A percentile compares a stretch with the other conserved stretches of the same genome.
These are phyloP conservation scores for Emiliania huxleyi DNA, from an alignment of 78 protist genomes.

Conservation along the genomic window DNA sequence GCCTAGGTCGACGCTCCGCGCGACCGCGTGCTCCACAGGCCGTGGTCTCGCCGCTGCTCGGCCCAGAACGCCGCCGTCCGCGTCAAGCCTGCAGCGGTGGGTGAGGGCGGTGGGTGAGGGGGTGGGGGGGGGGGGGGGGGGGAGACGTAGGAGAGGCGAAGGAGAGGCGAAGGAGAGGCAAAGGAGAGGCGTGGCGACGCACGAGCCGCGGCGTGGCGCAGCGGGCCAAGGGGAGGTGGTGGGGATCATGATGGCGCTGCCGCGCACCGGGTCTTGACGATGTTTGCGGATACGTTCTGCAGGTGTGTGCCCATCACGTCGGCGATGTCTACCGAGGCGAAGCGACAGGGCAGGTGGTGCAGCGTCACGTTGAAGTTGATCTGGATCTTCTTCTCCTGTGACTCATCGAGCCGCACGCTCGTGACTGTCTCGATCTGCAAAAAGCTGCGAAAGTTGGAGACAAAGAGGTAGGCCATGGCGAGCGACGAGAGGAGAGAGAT, in stretches of 20 bases:
- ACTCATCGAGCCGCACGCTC: neutral
- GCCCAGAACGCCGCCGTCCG: neutral
- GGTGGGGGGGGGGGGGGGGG: too few relatives aligned
- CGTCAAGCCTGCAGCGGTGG: neutral
- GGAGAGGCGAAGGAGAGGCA: too few relatives aligned
- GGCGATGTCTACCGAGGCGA: neutral
- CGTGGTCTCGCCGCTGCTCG: neutral
- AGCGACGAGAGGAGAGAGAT: neutral
- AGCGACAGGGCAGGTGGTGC: slow-evolving; percentile 1
- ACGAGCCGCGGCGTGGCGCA: too few relatives aligned
- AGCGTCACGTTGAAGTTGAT: slow-evolving; percentile 36
- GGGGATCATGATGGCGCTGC: too few relatives aligned
- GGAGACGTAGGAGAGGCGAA: too few relatives aligned
- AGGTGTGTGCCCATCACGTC: slow-evolving; percentile 30
- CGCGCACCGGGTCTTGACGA: neutral
- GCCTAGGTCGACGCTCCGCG: neutral
- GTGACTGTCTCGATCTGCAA: neutral
- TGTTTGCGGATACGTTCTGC: neutral
- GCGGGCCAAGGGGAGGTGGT: too few relatives aligned
- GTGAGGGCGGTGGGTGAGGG: too few relatives aligned
- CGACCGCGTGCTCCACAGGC: neutral
- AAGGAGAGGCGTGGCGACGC: too few relatives aligned
- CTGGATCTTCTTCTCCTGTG: neutral
- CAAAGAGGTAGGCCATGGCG: slow-evolving; percentile 16
- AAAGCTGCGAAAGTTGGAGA: neutral